Percentiles rank a stretch among this genome's conserved stretches.
These are phyloP conservation scores for Adansonia gregorii DNA, from an alignment of 441 rosid genomes.

Conservation along the genomic window DNA sequence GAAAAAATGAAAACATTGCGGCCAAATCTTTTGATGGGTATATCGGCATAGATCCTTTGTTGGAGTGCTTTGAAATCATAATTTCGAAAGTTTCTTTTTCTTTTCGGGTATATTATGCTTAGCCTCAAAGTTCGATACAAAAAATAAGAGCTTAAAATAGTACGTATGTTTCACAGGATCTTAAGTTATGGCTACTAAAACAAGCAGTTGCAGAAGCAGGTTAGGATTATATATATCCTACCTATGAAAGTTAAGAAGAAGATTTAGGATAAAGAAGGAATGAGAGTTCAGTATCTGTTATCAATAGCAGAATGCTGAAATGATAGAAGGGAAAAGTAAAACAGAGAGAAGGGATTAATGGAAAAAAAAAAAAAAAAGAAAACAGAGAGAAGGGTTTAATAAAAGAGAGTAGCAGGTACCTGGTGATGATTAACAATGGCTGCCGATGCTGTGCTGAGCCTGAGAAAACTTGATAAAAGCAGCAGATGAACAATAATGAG, in stretches of 20 bases:
- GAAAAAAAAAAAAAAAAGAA: background rate
- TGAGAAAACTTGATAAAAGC: constrained; percentile 20
- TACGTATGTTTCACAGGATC: background rate
- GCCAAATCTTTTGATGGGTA: background rate
- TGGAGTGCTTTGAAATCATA: background rate
- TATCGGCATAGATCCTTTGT: constrained; percentile 7
- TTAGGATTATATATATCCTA: background rate
- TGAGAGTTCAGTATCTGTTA: background rate
- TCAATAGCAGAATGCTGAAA: background rate
- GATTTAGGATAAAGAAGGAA: background rate
- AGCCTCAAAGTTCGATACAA: background rate
- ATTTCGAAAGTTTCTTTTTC: constrained; percentile 1
- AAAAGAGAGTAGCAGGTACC: constrained; percentile 29
- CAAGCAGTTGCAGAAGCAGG: background rate
- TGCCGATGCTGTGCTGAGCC: background rate
- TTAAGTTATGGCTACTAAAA: background rate
- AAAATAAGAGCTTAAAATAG: background rate
- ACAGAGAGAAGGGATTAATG: constrained; percentile 13
- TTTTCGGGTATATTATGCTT: background rate
- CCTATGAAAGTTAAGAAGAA: background rate
- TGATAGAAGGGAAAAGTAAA: background rate
- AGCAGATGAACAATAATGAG: constrained; percentile 15
- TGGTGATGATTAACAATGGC: background rate
- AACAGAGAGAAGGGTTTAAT: constrained; percentile 15
- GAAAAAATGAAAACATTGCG: background rate